These are phyloP conservation scores for Perkinsus marinus DNA, from an alignment of 169 alveolate species.

Conservation along the genomic window DNA sequence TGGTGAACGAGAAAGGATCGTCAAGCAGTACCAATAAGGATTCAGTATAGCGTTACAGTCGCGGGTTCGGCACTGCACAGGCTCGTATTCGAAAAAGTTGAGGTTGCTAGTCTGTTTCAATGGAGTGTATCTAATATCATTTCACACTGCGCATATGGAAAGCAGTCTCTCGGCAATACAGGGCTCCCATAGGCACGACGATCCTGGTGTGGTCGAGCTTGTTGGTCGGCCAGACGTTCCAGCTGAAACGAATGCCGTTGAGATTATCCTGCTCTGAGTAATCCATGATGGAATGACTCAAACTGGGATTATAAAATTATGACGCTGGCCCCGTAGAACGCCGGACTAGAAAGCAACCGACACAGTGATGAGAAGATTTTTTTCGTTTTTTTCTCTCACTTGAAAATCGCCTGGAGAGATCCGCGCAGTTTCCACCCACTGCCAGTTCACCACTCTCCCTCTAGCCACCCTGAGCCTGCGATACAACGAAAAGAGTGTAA, in stretches of 20 bases:
- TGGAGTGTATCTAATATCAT: constrained; percentile 58
- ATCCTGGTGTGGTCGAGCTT: constrained; percentile 80
- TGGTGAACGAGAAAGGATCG: background rate
- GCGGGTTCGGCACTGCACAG: constrained; percentile 28
- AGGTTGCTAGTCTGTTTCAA: constrained; percentile 26
- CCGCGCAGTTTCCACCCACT: too few species aligned
- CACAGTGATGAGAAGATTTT: too few species aligned
- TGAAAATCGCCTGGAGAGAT: too few species aligned
- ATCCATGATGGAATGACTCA: constrained; percentile 34
- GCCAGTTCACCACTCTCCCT: too few species aligned
- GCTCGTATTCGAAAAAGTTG: constrained; percentile 33
- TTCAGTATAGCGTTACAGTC: constrained; percentile 15
- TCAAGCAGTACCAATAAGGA: constrained; percentile 22
- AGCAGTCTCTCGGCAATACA: constrained; percentile 28
- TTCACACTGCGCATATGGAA: background rate
- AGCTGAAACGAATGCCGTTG: constrained; percentile 89
- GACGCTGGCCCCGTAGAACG: too few species aligned
- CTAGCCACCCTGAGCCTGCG: too few species aligned
- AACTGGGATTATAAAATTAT: background rate
- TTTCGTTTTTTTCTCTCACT: too few species aligned
- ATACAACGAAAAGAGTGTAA: too few species aligned
- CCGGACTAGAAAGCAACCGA: too few species aligned
- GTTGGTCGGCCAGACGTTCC: constrained; percentile 95
- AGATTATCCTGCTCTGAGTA: constrained; percentile 57
- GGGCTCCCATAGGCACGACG: constrained; percentile 88